phyloP scores from a whole-genome alignment of 1,284 basidiomycete species.

The Apiotrichum montevideense region DNA sequence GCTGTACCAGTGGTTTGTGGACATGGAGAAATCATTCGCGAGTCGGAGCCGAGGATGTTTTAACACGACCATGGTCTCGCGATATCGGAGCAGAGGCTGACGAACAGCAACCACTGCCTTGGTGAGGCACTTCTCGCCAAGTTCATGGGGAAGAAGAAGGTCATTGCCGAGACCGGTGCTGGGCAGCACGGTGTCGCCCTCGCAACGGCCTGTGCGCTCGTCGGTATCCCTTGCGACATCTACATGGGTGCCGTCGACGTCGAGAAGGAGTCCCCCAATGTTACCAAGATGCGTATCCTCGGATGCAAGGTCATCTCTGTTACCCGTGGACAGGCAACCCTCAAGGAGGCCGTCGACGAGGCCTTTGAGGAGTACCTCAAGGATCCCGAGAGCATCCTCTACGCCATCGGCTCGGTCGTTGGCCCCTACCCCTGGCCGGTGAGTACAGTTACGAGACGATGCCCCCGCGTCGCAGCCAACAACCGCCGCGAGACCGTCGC shows the following conservation, averaged over 20 bases:
- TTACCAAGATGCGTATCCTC: slow-evolving; percentile 95
- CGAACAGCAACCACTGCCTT: slow-evolving; percentile 39
- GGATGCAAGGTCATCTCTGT: slow-evolving; percentile 93
- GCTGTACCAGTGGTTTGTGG: no score
- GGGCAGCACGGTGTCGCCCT: slow-evolving; percentile 99
- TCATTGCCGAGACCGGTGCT: slow-evolving; percentile 97
- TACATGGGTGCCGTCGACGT: slow-evolving; percentile 81
- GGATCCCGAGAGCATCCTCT: slow-evolving; percentile 95
- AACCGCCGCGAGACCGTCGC: no score
- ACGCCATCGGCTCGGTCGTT: slow-evolving; percentile 75
- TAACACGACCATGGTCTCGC: no score
- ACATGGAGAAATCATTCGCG: no score
- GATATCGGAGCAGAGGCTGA: neutral
- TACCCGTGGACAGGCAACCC: slow-evolving; percentile 84
- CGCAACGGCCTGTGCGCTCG: slow-evolving; percentile 94
- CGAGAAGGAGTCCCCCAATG: slow-evolving; percentile 80
- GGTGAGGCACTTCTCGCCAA: slow-evolving; percentile 90
- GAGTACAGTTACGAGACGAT: neutral
- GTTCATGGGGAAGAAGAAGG: slow-evolving; percentile 75
- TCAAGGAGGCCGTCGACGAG: slow-evolving; percentile 81
- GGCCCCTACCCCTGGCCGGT: slow-evolving; percentile 98
- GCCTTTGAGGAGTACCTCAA: slow-evolving; percentile 64
- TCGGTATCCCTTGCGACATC: slow-evolving; percentile 89
- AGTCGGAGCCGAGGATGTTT: no score
- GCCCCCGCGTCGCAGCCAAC: no score